phyloP scores from a whole-genome alignment of 106 monocot genomes.

The Dendrobium officinale region DNA sequence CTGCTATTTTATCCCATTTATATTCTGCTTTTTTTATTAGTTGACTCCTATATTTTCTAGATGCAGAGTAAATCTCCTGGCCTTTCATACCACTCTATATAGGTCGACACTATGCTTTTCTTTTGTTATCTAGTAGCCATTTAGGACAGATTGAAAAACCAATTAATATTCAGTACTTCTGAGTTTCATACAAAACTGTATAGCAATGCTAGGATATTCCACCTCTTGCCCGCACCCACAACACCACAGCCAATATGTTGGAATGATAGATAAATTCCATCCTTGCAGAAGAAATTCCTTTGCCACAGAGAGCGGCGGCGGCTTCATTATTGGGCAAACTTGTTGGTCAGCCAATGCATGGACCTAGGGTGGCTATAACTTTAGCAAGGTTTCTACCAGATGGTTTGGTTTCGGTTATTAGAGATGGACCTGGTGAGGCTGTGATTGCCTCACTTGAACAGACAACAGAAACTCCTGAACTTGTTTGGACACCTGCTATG shows the following conservation, averaged over 20 bases:
- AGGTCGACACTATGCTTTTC: not conserved
- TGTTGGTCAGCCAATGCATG: conserved; percentile 97
- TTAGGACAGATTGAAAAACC: not conserved
- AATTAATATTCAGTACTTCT: not conserved
- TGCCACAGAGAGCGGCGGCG: conserved; percentile 93
- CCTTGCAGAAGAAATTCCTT: conserved; percentile 79
- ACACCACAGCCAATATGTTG: not conserved
- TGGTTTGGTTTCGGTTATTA: conserved; percentile 88
- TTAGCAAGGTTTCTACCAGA: conserved; percentile 95
- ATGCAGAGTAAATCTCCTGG: not conserved
- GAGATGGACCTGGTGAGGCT: conserved; percentile 95
- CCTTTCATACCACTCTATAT: not conserved
- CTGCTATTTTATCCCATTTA: not conserved
- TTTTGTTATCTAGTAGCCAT: not conserved
- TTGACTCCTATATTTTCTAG: not conserved
- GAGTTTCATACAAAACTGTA: not conserved
- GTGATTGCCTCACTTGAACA: conserved; percentile 80
- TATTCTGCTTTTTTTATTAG: not conserved
- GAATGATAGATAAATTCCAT: not conserved
- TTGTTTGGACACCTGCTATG: conserved; percentile 99
- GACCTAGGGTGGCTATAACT: conserved; percentile 93
- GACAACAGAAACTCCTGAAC: conserved; percentile 99
- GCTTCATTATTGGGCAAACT: conserved; percentile 94
- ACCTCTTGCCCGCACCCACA: not conserved
- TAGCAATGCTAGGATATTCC: not conserved